These are phyloP conservation scores for Cicer cuneatum DNA, from an alignment of 306 rosid species.

Conservation along the genomic window DNA sequence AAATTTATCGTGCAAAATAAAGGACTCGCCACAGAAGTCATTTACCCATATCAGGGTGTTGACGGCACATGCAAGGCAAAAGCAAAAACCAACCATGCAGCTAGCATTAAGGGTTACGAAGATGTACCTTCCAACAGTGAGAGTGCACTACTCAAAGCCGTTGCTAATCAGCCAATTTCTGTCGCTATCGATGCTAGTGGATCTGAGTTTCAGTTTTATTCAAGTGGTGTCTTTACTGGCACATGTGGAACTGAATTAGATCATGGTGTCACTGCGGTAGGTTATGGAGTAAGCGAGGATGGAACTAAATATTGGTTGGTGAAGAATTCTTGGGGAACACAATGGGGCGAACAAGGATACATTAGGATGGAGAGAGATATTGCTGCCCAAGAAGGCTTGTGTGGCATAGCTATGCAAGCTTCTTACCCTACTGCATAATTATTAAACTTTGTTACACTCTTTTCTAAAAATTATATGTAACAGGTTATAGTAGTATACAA, in stretches of 20 bases:
- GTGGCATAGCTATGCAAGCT: constrained; percentile 51
- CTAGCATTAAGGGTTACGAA: constrained; percentile 47
- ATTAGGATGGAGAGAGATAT: constrained; percentile 47
- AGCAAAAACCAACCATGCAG: constrained; percentile 22
- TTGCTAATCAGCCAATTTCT: constrained; percentile 50
- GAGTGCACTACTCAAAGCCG: constrained; percentile 45
- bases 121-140: constrained; percentile 50
- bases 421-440: constrained; percentile 46
- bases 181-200: constrained; percentile 53
- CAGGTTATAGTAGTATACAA: neutral
- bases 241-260: constrained; percentile 45
- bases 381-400: constrained; percentile 44
- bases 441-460: neutral
- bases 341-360: constrained; percentile 53
- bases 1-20: constrained; percentile 45
- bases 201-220: constrained; percentile 46
- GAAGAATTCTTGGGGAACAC: constrained; percentile 49
- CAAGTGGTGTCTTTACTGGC: constrained; percentile 46
- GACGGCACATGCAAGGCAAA: constrained; percentile 40
- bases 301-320: constrained; percentile 46
- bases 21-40: constrained; percentile 43
- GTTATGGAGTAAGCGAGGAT: constrained; percentile 39
- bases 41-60: constrained; percentile 41
- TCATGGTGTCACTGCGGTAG: constrained; percentile 51
- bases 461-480: neutral